phyloP scores from a whole-genome alignment of 2,329 filamentous ascomycete species.

The Colletotrichum sp. region DNA sequence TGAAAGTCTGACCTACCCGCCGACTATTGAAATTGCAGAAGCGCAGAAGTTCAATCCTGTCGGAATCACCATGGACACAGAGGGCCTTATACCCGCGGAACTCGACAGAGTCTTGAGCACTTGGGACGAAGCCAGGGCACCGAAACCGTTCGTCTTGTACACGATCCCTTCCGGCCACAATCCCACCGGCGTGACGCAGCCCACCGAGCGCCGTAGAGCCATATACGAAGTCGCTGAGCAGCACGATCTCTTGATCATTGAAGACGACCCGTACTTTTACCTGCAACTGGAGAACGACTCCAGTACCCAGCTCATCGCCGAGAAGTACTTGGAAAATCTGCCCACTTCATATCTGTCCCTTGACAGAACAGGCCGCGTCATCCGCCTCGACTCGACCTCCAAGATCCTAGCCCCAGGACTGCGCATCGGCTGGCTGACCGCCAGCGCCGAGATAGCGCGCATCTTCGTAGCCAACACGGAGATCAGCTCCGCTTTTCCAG shows the following conservation, averaged over 20 bases:
- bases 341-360: not conserved
- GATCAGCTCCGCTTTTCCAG: not conserved
- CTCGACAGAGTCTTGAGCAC: not conserved
- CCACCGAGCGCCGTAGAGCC: accelerated
- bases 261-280: not conserved
- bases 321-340: not conserved
- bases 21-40: not conserved
- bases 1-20: not conserved
- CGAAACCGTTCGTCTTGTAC: not conserved
- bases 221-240: not conserved
- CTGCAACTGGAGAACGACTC: not conserved
- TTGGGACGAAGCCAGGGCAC: not conserved
- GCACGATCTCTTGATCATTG: not conserved
- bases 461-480: not conserved
- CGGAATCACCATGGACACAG: not conserved
- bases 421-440: not conserved
- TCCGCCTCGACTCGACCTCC: not conserved
- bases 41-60: not conserved
- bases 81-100: not conserved
- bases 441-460: not conserved
- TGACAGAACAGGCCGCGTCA: accelerated
- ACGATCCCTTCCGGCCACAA: not conserved
- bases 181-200: accelerated
- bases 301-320: not conserved
- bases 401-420: not conserved